These are phyloP conservation scores for Staphylotrichum longicolle DNA, from an alignment of 495 filamentous ascomycete species.

Conservation along the genomic window DNA sequence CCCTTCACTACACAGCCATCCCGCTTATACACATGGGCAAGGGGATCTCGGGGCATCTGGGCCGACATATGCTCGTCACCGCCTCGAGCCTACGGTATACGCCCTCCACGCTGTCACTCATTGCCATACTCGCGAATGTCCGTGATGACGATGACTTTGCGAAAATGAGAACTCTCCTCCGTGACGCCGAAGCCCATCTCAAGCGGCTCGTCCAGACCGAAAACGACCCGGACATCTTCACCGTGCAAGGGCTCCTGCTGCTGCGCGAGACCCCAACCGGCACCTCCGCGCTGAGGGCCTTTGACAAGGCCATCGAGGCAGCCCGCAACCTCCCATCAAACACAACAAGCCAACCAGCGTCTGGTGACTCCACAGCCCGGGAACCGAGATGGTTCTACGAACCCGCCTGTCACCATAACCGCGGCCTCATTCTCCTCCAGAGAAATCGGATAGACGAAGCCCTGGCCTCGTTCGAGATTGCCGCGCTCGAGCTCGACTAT, in stretches of 20 bases:
- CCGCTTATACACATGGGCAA: conserved; percentile 13
- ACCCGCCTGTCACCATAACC: conserved; percentile 27
- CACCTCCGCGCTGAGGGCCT: conserved; percentile 19
- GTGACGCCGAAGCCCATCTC: conserved; percentile 11
- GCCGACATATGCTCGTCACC: conserved; percentile 28
- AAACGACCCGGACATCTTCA: conserved; percentile 24
- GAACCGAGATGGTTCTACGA: conserved; percentile 37
- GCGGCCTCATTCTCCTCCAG: conserved; percentile 26
- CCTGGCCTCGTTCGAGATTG: conserved; percentile 22
- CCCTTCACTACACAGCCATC: conserved; percentile 26
- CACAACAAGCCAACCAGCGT: not conserved
- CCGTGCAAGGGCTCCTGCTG: conserved; percentile 22
- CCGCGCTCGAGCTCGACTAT: conserved; percentile 33
- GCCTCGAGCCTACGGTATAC: conserved; percentile 28
- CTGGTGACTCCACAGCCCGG: not conserved
- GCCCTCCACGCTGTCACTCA: conserved; percentile 29
- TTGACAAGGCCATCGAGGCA: conserved; percentile 27
- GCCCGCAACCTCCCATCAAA: not conserved
- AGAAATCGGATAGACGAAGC: conserved; percentile 25
- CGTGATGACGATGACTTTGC: not conserved
- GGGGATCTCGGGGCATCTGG: conserved; percentile 9
- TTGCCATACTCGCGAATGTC: conserved; percentile 7
- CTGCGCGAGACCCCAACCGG: not conserved
- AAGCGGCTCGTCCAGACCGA: conserved; percentile 11
- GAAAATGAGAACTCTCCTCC: not conserved